Base-by-base conservation (phyloP, 805 yeast species). In the Candida awuae region DNA sequence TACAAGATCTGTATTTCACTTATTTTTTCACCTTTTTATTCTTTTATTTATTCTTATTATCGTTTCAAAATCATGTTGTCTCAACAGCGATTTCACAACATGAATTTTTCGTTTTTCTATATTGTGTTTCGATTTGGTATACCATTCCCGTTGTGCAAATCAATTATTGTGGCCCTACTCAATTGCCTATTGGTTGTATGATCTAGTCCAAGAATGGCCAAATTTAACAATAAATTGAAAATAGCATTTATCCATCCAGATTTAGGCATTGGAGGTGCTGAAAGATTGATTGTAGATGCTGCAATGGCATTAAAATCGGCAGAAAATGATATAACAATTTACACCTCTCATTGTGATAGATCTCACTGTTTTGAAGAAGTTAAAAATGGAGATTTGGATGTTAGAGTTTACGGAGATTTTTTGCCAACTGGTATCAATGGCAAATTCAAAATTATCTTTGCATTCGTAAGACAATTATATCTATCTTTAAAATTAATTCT, bases 181-280 rank as follows among this genome's bases (percentile, higher is more conserved):
- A 22, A 16, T 6, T 15, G 16, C 7, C 23, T 22, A 14, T 21
- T n/a, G 4, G 13, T n/a, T n/a, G n/a, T n/a, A n/a, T n/a, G n/a
- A n/a, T n/a, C n/a, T n/a, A n/a, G n/a, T n/a, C n/a, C n/a, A n/a
- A n/a, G n/a, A n/a, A n/a, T n/a, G n/a, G n/a, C n/a, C n/a, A n/a
- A n/a, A n/a, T n/a, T n/a, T n/a, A 34, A 34, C 8, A 17, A 31
- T 9, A 17, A 26, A n/a, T 14, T 18, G 3, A 39, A 68, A 43
- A 70, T 90, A 26, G 96, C 96, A 2, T 84, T 92, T 51, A 62
- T 92, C 4, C 98, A 92, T 55, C 98, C 98, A 0, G 98, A 92
- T 62, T 64, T 92, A 38, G 98, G 98, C 0, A 90, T 90, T 41
- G 98, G 87, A 5, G 99, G 99, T 4, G 99, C 99, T 1, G 99